phyloP scores from a whole-genome alignment of 2,329 filamentous ascomycete genomes.

The Fusarium albosuccineum region DNA sequence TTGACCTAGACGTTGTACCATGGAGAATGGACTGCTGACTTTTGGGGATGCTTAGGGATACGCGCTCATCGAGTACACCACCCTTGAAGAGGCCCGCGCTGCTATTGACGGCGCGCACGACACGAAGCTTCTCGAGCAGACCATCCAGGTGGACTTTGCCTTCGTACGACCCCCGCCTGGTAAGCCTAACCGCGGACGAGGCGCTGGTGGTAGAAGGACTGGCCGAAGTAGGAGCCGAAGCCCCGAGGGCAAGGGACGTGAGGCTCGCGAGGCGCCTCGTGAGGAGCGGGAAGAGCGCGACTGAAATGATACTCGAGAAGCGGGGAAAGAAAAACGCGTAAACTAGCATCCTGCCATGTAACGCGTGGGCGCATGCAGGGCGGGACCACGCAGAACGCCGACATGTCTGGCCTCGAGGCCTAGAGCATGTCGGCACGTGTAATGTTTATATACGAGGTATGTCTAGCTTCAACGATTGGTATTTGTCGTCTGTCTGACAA shows the following conservation, averaged over 20 bases:
- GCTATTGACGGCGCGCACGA: constrained; percentile 85
- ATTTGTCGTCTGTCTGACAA: constrained; percentile 7
- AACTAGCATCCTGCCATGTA: neutral
- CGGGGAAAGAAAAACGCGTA: constrained; percentile 2
- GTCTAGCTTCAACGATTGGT: neutral
- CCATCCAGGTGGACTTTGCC: constrained; percentile 84
- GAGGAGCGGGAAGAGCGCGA: constrained; percentile 49
- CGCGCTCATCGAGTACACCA: constrained; percentile 86
- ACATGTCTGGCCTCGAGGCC: constrained; percentile 36
- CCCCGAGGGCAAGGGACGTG: constrained; percentile 56
- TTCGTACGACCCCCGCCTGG: constrained; percentile 83
- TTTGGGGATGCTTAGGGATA: constrained; percentile 71
- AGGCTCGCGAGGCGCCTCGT: constrained; percentile 43
- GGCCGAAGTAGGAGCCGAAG: constrained; percentile 65
- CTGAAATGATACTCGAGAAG: constrained; percentile 23
- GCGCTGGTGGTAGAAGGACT: constrained; percentile 56
- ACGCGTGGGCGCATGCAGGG: neutral
- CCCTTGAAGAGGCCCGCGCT: constrained; percentile 81
- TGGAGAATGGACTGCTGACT: constrained; percentile 1
- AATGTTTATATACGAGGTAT: constrained; percentile 46
- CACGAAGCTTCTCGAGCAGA: constrained; percentile 84
- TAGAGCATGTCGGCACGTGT: constrained; percentile 47
- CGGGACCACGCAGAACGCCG: constrained; percentile 32
- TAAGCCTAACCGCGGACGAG: constrained; percentile 55
- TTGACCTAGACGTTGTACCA: neutral